Percentiles rank a stretch among this genome's conserved stretches.
Evolutionary conservation across 164 flowering plant genomes (phyloP).

Genomic region (Nymphaea thermarum): DNA sequence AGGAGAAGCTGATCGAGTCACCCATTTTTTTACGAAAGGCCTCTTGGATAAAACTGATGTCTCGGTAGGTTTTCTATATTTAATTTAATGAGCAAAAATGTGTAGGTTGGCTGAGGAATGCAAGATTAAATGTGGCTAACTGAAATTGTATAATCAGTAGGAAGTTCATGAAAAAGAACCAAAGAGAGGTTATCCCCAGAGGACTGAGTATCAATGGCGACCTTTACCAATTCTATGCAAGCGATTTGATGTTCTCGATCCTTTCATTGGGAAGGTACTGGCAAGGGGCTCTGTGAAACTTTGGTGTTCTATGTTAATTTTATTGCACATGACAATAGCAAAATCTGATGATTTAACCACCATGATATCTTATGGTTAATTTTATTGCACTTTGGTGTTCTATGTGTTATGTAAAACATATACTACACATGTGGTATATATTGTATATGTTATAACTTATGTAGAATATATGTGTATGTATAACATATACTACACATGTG

Average conservation of each 20-base stretch:
- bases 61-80: not conserved
- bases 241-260: conserved; percentile 90
- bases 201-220: conserved; percentile 90
- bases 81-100: too few relatives aligned
- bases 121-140: not conserved
- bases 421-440: too few relatives aligned
- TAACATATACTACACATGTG: too few relatives aligned
- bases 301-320: not conserved
- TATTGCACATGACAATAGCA: too few relatives aligned
- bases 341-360: too few relatives aligned
- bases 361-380: too few relatives aligned
- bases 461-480: too few relatives aligned
- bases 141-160: not conserved
- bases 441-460: too few relatives aligned
- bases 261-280: conserved; percentile 82
- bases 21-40: too few relatives aligned
- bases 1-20: not conserved
- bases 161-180: conserved; percentile 24
- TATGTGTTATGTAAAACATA: too few relatives aligned
- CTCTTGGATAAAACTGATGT: not conserved
- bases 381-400: too few relatives aligned
- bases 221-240: conserved; percentile 87
- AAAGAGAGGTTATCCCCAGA: conserved; percentile 42
- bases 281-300: not conserved
- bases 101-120: too few relatives aligned